These are phyloP conservation scores for Saturnispora besseyi DNA, from an alignment of 805 yeast genomes.

Conservation along the genomic window DNA sequence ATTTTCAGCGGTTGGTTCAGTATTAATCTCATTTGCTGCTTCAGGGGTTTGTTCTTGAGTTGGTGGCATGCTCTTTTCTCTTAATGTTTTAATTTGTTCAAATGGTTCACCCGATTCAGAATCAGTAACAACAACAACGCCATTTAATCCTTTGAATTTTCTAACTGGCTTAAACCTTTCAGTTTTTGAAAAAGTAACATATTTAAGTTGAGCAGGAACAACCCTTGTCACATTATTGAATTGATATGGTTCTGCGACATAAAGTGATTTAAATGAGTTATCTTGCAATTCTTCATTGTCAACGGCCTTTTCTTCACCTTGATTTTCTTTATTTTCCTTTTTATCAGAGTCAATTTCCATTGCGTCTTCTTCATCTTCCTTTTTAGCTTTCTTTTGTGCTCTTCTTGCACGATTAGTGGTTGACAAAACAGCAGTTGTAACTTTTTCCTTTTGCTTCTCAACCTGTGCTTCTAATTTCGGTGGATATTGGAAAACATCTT, in stretches of 20 bases:
- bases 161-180: constrained; percentile 78
- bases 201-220: constrained; percentile 79
- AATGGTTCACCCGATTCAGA: constrained; percentile 49
- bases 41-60: constrained; percentile 57
- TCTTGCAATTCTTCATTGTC: constrained; percentile 25
- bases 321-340: constrained; percentile 32
- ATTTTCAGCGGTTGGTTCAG: neutral
- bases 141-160: constrained; percentile 57
- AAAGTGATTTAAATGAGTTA: constrained; percentile 32
- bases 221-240: constrained; percentile 79
- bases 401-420: constrained; percentile 93
- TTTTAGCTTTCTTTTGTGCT: constrained; percentile 46
- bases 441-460: constrained; percentile 77
- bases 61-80: constrained; percentile 64
- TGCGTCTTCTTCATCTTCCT: constrained; percentile 36
- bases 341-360: constrained; percentile 28
- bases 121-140: constrained; percentile 66
- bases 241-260: constrained; percentile 57
- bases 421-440: constrained; percentile 87
- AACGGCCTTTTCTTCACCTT: constrained; percentile 16
- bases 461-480: constrained; percentile 74
- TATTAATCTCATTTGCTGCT: constrained; percentile 53
- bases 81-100: constrained; percentile 69
- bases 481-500: constrained; percentile 79
- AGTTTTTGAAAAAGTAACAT: constrained; percentile 66